These are phyloP conservation scores for Martiniozyma abietophila DNA, from an alignment of 805 yeast genomes.

Conservation along the genomic window DNA sequence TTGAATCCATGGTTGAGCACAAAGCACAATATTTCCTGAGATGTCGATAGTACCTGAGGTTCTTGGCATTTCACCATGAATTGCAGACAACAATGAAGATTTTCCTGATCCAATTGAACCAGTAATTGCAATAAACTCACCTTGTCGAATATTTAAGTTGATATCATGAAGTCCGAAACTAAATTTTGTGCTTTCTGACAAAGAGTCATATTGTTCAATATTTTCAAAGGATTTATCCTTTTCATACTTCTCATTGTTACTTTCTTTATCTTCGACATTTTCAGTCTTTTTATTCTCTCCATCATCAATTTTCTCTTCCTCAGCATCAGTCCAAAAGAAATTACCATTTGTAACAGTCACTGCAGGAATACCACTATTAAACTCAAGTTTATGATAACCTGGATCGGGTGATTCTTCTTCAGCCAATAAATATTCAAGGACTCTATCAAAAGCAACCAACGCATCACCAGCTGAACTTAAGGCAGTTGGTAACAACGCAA, in stretches of 20 bases:
- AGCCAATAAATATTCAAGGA: constrained; percentile 41
- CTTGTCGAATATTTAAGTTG: constrained; percentile 43
- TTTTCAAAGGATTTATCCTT: background rate
- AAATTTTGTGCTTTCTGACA: background rate
- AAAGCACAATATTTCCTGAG: constrained; percentile 41
- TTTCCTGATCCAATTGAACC: constrained; percentile 83
- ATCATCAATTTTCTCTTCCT: background rate
- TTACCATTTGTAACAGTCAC: constrained; percentile 42
- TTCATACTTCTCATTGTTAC: background rate
- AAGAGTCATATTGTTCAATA: background rate
- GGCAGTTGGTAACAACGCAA: constrained; percentile 63
- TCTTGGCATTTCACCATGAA: constrained; percentile 60
- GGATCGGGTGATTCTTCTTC: constrained; percentile 28
- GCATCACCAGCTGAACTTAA: constrained; percentile 64
- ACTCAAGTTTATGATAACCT: constrained; percentile 11
- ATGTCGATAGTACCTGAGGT: constrained; percentile 41
- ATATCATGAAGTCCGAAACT: constrained; percentile 37
- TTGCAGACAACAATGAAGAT: constrained; percentile 58
- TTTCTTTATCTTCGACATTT: too few species aligned
- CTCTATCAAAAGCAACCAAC: constrained; percentile 51
- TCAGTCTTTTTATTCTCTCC: too few species aligned
- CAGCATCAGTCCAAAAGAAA: constrained; percentile 46
- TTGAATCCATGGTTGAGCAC: constrained; percentile 69
- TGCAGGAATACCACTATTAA: constrained; percentile 26
- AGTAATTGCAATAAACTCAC: constrained; percentile 65